A percentile compares a stretch with the other conserved stretches of the same genome.
Conservation (phyloP, 202 grass and related monocot genomes). For the Digitaria exilis region DNA sequence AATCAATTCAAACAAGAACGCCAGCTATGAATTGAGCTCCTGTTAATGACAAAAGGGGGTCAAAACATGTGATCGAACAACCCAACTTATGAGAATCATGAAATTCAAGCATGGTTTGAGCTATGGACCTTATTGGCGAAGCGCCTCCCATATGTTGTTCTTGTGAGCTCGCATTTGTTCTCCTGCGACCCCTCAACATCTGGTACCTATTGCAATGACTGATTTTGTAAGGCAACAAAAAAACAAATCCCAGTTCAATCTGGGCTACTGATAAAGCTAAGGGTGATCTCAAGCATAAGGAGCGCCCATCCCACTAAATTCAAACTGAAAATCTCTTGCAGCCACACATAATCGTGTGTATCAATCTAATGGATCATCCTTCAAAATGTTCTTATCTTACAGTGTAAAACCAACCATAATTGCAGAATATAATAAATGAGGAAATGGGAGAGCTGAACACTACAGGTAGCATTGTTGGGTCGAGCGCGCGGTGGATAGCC, state of each 20-base stretch:
- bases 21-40: constrained; percentile 86
- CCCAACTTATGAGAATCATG: not conserved
- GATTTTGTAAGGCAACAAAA: not conserved
- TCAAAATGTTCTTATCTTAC: not conserved
- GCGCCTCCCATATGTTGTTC: constrained; percentile 70
- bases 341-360: not conserved
- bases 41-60: constrained; percentile 40
- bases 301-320: not conserved
- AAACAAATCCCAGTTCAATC: not conserved
- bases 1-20: constrained; percentile 88
- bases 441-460: not conserved
- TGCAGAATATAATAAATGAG: not conserved
- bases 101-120: constrained; percentile 9
- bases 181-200: constrained; percentile 61
- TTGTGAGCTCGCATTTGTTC: constrained; percentile 80
- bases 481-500: constrained; percentile 65
- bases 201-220: constrained; percentile 60
- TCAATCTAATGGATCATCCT: not conserved
- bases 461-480: constrained; percentile 81
- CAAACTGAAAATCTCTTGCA: not conserved
- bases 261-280: not conserved
- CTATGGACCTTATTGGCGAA: constrained; percentile 58
- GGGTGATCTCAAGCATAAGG: no score
- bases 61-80: constrained; percentile 25
- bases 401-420: not conserved